Percentiles rank a stretch among this genome's conserved stretches.
Evolutionary conservation across 257 asterid species (phyloP).

Genomic region (Capsicum baccatum): DNA sequence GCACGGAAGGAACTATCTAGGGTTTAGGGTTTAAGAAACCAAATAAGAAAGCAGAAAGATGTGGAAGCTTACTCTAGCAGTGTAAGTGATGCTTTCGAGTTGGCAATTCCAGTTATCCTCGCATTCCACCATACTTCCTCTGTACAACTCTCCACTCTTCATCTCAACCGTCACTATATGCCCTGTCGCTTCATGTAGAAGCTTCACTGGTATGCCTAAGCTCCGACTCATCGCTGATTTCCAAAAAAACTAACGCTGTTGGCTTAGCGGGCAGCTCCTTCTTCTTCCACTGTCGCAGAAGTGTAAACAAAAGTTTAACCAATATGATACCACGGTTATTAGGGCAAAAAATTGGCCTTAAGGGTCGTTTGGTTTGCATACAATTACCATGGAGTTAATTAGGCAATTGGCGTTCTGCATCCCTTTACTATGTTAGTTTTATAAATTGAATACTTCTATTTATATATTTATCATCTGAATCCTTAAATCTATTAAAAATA

Average conservation of each 20-base stretch:
- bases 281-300: background rate
- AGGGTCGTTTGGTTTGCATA: too few relatives aligned
- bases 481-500: too few relatives aligned
- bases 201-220: conserved; percentile 96
- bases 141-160: conserved; percentile 91
- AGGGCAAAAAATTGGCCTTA: background rate
- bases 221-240: conserved; percentile 71
- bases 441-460: too few relatives aligned
- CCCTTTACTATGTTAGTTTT: too few relatives aligned
- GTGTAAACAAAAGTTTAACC: background rate
- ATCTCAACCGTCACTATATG: conserved; percentile 90
- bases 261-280: background rate
- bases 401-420: too few relatives aligned
- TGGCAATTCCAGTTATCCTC: conserved; percentile 68
- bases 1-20: background rate
- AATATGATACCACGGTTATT: background rate
- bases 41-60: background rate
- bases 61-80: conserved; percentile 47
- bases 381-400: too few relatives aligned
- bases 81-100: conserved; percentile 56
- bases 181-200: conserved; percentile 95
- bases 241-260: conserved; percentile 29
- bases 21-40: conserved; percentile 27
- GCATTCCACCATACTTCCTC: conserved; percentile 88
- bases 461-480: too few relatives aligned